Evolutionary conservation across 2,329 filamentous ascomycete genomes (phyloP).

Genomic region (Fusarium tanahbumbuense): DNA sequence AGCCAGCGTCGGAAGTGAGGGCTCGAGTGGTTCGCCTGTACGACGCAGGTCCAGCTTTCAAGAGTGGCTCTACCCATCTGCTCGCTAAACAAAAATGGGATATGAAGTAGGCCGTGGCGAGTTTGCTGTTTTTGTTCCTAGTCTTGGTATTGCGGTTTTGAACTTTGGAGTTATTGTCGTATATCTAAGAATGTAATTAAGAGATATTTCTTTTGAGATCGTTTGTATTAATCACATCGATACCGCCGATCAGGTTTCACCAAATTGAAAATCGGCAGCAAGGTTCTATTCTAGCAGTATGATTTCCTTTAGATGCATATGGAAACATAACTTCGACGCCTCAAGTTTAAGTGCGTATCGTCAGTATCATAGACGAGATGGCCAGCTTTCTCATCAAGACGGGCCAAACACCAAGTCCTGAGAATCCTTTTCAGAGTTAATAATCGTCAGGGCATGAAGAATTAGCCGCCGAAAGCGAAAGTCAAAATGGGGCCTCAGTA

Average conservation of each 20-base stretch:
- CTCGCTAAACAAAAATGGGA: constrained; percentile 7
- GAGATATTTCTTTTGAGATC: accelerated
- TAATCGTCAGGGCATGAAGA: too few relatives aligned
- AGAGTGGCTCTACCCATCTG: constrained; percentile 38
- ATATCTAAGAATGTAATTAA: neutral
- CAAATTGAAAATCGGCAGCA: neutral
- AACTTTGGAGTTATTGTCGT: neutral
- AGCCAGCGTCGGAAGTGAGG: constrained; percentile 30
- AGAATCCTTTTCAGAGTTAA: too few relatives aligned
- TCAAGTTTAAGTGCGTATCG: too few relatives aligned
- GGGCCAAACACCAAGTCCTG: too few relatives aligned
- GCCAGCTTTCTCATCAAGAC: too few relatives aligned
- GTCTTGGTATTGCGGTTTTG: neutral
- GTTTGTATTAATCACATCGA: neutral
- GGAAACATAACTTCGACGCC: too few relatives aligned
- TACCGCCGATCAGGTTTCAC: accelerated
- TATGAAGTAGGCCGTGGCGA: accelerated
- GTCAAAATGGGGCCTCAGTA: too few relatives aligned
- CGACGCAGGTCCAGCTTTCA: constrained; percentile 35
- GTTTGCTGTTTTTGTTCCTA: neutral
- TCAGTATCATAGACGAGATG: too few relatives aligned
- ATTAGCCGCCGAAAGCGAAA: too few relatives aligned
- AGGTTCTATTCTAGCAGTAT: neutral
- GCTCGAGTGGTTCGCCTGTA: constrained; percentile 16
- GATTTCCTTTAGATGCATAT: accelerated